These are phyloP conservation scores for Mikania micrantha DNA, from an alignment of 129 eudicot genomes.

Conservation along the genomic window DNA sequence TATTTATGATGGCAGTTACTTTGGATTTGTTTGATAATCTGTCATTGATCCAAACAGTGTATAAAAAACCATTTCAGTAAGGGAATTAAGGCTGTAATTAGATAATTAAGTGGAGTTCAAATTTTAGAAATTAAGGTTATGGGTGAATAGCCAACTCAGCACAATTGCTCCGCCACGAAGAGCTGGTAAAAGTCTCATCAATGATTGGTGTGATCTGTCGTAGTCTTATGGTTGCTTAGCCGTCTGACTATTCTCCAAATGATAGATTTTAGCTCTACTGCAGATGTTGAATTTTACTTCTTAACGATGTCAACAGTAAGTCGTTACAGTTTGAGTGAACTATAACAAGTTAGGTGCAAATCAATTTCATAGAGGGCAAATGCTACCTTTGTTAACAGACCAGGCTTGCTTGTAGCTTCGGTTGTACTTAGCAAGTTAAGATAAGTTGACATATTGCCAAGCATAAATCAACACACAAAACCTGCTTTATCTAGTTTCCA, in stretches of 20 bases:
- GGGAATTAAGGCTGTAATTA: constrained; percentile 6
- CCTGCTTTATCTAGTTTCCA: not conserved
- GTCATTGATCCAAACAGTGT: not conserved
- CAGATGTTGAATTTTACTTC: not conserved
- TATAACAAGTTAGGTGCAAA: not conserved
- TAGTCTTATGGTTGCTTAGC: not conserved
- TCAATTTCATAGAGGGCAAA: not conserved
- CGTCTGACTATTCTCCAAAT: not conserved
- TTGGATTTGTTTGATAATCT: not conserved
- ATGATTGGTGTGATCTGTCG: not conserved
- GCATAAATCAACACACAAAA: not conserved
- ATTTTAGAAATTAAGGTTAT: not conserved
- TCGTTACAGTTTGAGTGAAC: not conserved
- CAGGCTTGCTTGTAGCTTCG: not conserved
- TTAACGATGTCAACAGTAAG: not conserved
- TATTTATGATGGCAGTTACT: not conserved
- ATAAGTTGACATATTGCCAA: not conserved
- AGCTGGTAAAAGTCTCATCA: not conserved
- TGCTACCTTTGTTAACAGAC: not conserved
- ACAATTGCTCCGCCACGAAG: not conserved
- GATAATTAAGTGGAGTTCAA: not conserved
- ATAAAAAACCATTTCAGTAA: not conserved
- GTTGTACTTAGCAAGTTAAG: not conserved
- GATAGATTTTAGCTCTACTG: not conserved
- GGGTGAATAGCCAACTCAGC: not conserved